phyloP scores from a whole-genome alignment of 148 eudicot species.

The Rhododendron vialii region DNA sequence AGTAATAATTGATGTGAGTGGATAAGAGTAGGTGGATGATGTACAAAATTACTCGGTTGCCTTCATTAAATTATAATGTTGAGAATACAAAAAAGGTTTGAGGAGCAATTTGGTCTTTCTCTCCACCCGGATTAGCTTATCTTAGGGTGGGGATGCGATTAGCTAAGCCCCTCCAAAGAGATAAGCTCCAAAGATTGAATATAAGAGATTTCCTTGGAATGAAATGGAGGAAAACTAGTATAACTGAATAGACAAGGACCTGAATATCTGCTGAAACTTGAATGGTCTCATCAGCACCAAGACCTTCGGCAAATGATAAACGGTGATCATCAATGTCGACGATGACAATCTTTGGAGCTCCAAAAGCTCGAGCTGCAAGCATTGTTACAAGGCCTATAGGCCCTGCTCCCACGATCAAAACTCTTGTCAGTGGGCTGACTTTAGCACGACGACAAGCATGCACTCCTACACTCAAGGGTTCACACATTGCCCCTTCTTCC shows the following conservation, averaged over 20 bases:
- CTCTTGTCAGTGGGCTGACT: conserved; percentile 48
- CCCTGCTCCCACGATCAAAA: conserved; percentile 64
- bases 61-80: no score
- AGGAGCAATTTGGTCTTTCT: no score
- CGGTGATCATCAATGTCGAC: conserved; percentile 58
- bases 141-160: no score
- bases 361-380: conserved; percentile 67
- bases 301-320: conserved; percentile 44
- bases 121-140: no score
- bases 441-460: conserved; percentile 71
- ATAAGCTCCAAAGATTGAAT: not conserved
- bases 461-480: conserved; percentile 67
- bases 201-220: not conserved
- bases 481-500: conserved; percentile 65
- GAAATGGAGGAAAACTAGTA: not conserved
- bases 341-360: conserved; percentile 55
- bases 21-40: no score
- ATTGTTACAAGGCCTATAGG: conserved; percentile 68
- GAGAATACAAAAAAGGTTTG: no score
- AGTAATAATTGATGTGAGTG: no score
- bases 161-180: no score
- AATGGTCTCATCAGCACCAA: conserved; percentile 53
- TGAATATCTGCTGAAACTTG: conserved; percentile 42
- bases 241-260: conserved; percentile 18
- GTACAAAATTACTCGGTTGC: no score